These are phyloP conservation scores for Candida sonorensis DNA, from an alignment of 805 yeast species.

Conservation along the genomic window DNA sequence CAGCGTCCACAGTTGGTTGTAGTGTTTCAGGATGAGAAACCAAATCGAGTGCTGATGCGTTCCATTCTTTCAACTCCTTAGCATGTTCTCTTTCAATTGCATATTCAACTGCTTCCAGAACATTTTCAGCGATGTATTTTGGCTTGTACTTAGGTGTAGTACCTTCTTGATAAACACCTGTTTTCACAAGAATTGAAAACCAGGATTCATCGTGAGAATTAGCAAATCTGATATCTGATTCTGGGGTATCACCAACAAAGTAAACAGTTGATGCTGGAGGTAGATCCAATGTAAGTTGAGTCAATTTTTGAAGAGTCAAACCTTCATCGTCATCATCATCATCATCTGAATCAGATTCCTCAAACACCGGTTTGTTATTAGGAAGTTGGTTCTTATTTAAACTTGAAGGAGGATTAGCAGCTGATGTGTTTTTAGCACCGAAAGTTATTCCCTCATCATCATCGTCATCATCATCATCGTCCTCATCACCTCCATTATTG, in stretches of 20 bases:
- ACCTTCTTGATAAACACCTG: constrained; percentile 82
- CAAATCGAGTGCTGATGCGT: constrained; percentile 29
- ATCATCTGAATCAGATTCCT: constrained; percentile 26
- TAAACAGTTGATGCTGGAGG: constrained; percentile 85
- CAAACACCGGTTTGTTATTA: constrained; percentile 15
- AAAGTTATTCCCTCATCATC: constrained; percentile 19
- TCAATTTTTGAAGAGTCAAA: constrained; percentile 37
- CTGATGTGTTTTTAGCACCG: constrained; percentile 6
- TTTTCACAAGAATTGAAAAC: constrained; percentile 79
- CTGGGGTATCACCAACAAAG: constrained; percentile 88
- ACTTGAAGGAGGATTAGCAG: constrained; percentile 3
- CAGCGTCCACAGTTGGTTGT: constrained; percentile 44
- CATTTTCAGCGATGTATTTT: constrained; percentile 64
- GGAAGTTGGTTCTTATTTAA: not conserved
- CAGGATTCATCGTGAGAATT: constrained; percentile 80
- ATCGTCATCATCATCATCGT: constrained; percentile 12
- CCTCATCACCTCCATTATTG: too few relatives aligned
- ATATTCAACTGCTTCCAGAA: constrained; percentile 73
- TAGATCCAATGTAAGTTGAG: constrained; percentile 43
- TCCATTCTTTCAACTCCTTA: constrained; percentile 71
- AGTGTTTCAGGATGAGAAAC: constrained; percentile 8
- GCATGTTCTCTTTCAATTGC: constrained; percentile 79
- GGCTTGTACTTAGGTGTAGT: constrained; percentile 76
- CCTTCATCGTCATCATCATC: constrained; percentile 34
- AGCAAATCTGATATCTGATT: constrained; percentile 81